Conservation (phyloP, 139 green algal species). For the Pleodorina starrii region DNA sequence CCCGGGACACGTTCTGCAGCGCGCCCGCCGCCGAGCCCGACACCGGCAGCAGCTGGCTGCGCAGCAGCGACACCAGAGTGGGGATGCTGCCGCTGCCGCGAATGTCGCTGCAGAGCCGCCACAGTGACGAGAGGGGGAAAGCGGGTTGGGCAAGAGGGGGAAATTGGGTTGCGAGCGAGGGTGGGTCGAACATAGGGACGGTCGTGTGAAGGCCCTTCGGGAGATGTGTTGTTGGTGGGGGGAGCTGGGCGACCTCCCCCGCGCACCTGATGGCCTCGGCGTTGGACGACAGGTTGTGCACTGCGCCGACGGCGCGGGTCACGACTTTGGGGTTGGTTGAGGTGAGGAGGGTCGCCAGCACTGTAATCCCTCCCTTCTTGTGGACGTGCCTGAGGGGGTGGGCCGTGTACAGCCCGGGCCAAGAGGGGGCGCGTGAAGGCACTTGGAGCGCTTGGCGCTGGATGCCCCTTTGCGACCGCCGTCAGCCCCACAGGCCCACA, state of each 20-base stretch:
- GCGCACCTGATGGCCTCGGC: constrained; percentile 67
- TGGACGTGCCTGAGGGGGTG: constrained; percentile 18
- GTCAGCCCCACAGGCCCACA: too few species aligned
- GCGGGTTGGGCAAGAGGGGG: neutral
- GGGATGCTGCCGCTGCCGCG: constrained; percentile 72
- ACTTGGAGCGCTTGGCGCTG: too few species aligned
- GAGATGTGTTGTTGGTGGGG: too few species aligned
- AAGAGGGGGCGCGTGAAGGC: too few species aligned
- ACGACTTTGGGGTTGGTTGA: constrained; percentile 59
- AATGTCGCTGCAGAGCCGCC: constrained; percentile 66
- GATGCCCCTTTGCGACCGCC: too few species aligned
- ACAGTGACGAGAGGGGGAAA: too few species aligned
- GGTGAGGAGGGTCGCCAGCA: constrained; percentile 16
- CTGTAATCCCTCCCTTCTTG: constrained; percentile 32
- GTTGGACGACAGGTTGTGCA: constrained; percentile 86
- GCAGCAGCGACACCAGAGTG: constrained; percentile 71
- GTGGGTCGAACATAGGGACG: too few species aligned
- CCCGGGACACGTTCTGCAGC: constrained; percentile 83
- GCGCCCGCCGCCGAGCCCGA: constrained; percentile 73
- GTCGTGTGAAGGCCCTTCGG: too few species aligned
- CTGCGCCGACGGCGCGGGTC: constrained; percentile 74
- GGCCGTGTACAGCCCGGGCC: too few species aligned
- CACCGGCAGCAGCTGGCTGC: constrained; percentile 28
- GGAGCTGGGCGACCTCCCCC: too few species aligned
- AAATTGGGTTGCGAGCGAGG: too few species aligned